phyloP scores from a whole-genome alignment of 2,329 filamentous ascomycete species.

The Colletotrichum viniferum region DNA sequence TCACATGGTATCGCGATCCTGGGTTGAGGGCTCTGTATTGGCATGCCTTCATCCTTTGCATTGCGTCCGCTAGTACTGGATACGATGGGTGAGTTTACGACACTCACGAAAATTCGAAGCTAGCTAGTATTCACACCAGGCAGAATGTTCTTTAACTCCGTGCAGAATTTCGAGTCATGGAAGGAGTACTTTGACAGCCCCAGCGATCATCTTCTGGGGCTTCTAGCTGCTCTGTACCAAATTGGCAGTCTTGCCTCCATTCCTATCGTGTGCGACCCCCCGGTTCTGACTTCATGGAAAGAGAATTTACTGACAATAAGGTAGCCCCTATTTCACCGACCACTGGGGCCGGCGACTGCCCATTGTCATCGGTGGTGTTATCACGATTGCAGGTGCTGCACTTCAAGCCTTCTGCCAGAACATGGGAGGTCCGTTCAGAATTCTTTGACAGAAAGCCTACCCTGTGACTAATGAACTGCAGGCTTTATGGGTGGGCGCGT shows the following conservation, averaged over 20 bases:
- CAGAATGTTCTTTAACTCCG: conserved; percentile 49
- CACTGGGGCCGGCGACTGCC: conserved; percentile 57
- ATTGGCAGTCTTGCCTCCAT: conserved; percentile 62
- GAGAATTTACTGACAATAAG: not conserved
- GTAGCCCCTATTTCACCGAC: conserved; percentile 56
- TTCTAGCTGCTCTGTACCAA: conserved; percentile 63
- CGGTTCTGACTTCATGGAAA: not conserved
- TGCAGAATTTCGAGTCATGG: conserved; percentile 49
- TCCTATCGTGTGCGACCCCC: conserved; percentile 51
- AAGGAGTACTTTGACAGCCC: conserved; percentile 52
- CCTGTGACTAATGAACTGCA: not conserved
- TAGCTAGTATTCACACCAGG: not conserved
- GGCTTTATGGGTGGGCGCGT: conserved; percentile 57
- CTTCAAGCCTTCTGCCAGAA: conserved; percentile 59
- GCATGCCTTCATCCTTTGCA: conserved; percentile 53
- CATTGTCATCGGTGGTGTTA: conserved; percentile 56
- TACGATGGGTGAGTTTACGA: conserved; percentile 54
- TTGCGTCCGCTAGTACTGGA: conserved; percentile 61
- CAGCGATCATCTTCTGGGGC: conserved; percentile 47
- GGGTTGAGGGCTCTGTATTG: conserved; percentile 61
- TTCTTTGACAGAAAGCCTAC: no score
- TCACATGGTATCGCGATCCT: conserved; percentile 58
- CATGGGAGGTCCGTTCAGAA: conserved; percentile 32
- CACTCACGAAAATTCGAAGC: not conserved
- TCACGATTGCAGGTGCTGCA: conserved; percentile 61